Base-by-base conservation (phyloP, 192 early-diverging fungal genomes). In the Entomortierella parvispora region DNA sequence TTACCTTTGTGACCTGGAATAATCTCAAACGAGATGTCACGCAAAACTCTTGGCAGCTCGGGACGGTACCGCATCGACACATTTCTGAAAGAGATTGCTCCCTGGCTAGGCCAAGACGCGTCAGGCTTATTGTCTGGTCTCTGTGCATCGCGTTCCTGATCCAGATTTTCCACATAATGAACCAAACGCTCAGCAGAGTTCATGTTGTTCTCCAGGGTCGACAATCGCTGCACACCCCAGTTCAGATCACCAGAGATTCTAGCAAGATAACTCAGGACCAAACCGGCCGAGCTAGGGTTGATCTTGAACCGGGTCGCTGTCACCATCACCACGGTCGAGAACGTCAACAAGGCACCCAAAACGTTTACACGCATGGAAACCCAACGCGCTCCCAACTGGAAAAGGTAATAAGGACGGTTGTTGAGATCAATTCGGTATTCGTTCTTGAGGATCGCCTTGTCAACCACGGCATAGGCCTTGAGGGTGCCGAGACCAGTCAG, bases 401-500 rank as follows among this genome's bases (percentile, higher is more conserved):
- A 90, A 11, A 93, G 87, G 67, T 90, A 95, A 56, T 94, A 91
- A 9, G 93, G 92, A 14, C 86, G 87, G 75, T 91, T 88, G 70
- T 95, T 95, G 65, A 82, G 74, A 62, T 97, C 95, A 22, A 96
- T 82, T 4, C 86, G 84, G 14, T 81, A 55, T 69, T 91, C 83
- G 66, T 95, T 95, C 65, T 77, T 77, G 48, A 64, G 52, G 32
- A 77, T 63, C 2, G 65, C 60, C 44, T 58, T 68, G 32, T 37
- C 46, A 31, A 77, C 65, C 3, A 77, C 61, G 32, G 52, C 52
- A 59, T 90, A 96, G 0, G 94, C 93, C 10, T 95, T 85, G 51
- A 98, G 94, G 3, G 93, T 96, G 3, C 92, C 68, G 0, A 94
- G 69, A 7, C 96, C 96, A 10, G 85, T 87, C 6, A 96, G 78